These are phyloP conservation scores for Exophiala xenobiotica DNA, from an alignment of 2,329 filamentous ascomycete genomes.

Conservation along the genomic window DNA sequence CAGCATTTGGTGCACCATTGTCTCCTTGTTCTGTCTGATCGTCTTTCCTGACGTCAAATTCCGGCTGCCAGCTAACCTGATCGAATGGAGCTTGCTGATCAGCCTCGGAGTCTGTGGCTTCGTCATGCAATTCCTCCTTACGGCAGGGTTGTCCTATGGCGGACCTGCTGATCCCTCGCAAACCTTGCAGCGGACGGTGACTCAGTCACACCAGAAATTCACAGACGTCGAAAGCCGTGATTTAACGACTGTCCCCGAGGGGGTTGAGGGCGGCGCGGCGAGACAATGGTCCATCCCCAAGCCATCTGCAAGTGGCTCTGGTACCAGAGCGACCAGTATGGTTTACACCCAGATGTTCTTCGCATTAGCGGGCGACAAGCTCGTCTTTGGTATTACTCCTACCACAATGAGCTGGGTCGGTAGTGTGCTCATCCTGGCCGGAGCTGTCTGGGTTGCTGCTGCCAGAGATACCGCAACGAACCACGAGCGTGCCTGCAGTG, in stretches of 20 bases:
- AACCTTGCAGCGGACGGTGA: background rate
- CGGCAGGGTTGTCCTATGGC: slow-evolving; percentile 71
- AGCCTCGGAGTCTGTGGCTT: slow-evolving; percentile 74
- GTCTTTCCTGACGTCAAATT: slow-evolving; percentile 57
- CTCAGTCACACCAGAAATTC: slow-evolving; percentile 1
- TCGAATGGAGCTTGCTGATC: slow-evolving; percentile 67
- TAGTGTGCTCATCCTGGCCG: slow-evolving; percentile 63
- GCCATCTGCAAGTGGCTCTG: slow-evolving; percentile 18
- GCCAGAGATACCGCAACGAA: slow-evolving; percentile 42
- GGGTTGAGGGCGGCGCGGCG: background rate
- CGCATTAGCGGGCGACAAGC: slow-evolving; percentile 62
- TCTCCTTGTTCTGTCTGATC: slow-evolving; percentile 62
- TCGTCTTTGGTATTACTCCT: slow-evolving; percentile 62
- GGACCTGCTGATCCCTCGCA: slow-evolving; percentile 47
- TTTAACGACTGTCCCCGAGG: background rate
- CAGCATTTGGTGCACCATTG: slow-evolving; percentile 65
- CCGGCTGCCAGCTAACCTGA: slow-evolving; percentile 52
- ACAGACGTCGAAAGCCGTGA: slow-evolving; percentile 16
- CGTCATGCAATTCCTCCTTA: slow-evolving; percentile 81
- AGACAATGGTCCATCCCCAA: slow-evolving; percentile 27
- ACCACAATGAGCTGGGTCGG: slow-evolving; percentile 59
- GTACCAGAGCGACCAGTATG: slow-evolving; percentile 62
- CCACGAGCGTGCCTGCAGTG: slow-evolving; percentile 17
- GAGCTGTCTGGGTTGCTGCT: slow-evolving; percentile 64
- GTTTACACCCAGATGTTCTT: slow-evolving; percentile 70